Conservation (phyloP, 2,329 filamentous ascomycete species). For the Dendryphion nanum region DNA sequence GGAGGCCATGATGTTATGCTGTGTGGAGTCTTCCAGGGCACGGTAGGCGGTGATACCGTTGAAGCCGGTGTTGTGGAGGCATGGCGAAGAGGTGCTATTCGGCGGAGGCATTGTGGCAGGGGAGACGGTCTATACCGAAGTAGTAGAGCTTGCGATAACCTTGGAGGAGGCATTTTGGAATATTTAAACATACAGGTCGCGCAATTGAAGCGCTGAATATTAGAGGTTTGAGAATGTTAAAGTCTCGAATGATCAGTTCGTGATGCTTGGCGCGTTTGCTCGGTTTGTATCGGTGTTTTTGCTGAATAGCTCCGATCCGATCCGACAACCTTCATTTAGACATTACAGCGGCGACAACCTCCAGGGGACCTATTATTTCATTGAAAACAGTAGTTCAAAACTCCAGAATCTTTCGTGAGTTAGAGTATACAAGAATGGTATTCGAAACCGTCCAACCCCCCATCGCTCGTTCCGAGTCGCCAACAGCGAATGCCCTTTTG, state of each 20-base stretch:
- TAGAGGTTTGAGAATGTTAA: neutral
- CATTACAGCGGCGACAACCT: too few species aligned
- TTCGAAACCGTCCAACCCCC: too few species aligned
- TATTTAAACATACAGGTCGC: neutral
- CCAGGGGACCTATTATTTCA: too few species aligned
- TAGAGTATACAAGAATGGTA: too few species aligned
- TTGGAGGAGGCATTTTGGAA: neutral
- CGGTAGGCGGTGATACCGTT: slow-evolving; percentile 23
- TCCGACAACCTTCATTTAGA: too few species aligned
- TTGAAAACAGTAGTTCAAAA: too few species aligned
- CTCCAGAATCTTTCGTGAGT: too few species aligned
- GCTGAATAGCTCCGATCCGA: too few species aligned
- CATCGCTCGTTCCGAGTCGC: too few species aligned
- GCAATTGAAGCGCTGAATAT: neutral
- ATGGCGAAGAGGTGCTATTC: slow-evolving; percentile 16
- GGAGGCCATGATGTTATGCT: slow-evolving; percentile 36
- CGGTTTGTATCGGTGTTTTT: neutral
- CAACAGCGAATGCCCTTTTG: too few species aligned
- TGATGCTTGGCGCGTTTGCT: slow-evolving; percentile 2
- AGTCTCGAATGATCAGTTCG: slow-evolving; percentile 2
- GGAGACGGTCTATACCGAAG: slow-evolving; percentile 22
- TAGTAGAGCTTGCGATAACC: slow-evolving; percentile 3
- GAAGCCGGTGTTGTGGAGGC: slow-evolving; percentile 22
- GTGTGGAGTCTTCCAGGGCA: slow-evolving; percentile 39
- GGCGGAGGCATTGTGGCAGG: slow-evolving; percentile 21